Base-by-base conservation (phyloP, 2,329 filamentous ascomycete genomes). In the Penicillium sp. region DNA sequence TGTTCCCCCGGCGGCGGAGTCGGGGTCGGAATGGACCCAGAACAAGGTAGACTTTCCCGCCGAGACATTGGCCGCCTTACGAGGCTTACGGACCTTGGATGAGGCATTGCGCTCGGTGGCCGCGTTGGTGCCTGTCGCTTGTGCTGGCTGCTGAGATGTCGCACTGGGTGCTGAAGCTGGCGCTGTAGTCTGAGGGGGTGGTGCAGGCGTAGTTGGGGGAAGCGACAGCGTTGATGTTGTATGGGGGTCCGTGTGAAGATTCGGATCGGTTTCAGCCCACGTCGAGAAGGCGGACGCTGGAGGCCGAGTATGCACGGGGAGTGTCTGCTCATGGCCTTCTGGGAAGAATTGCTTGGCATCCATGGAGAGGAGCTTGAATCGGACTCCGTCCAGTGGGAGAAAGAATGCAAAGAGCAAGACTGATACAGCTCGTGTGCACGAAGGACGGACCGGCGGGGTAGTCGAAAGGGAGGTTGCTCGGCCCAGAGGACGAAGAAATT, bases 11-110 rank as follows among this genome's bases (percentile, higher is more conserved):
- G 74, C 71, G n/a, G 73, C 75, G 1, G 76, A 75, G 57, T 77
- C 68, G 10, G 70, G 71, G 56, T 78, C 75, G 33, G 71, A 74
- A 68, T 78, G 69, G 58, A 78, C 76, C 76, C 76, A 78, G 64
- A 78, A 78, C 52, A 78, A 57, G 11, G 76, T 75, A n/a, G 75
- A 76, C 55, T 70, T 71, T 35, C 70, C 70, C 28, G 61, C 57
- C 6, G 69, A 55, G 1, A 67, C 69, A 69, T 71, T 71, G 60
- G 65, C 69, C 45, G 65, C 57, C 60, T 75, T 77, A 55, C 73
- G 75, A 57, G 72, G 63, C 57, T 75, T 76, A 66, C 74, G 75
- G 19, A 72, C 58, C 57, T 76, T 76, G 13, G 72, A 65, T 25
- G 68, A 42, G 16, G 68, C 66, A 60, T 70, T 68, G 52, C 60